These are phyloP conservation scores for Pyrenophora tritici-repentis DNA, from an alignment of 2,329 filamentous ascomycete species.

Conservation along the genomic window DNA sequence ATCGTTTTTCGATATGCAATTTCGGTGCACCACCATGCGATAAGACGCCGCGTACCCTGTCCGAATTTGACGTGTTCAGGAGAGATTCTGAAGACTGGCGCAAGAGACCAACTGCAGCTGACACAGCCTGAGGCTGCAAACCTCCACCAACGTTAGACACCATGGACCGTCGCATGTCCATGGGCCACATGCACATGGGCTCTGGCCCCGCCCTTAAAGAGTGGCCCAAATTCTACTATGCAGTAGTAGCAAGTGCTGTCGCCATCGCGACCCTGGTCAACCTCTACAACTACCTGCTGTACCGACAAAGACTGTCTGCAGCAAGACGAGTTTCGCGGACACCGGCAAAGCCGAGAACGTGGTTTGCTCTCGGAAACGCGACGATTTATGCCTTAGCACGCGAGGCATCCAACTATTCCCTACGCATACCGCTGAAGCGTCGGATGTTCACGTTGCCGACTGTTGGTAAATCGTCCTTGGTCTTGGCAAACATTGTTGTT, in stretches of 20 bases:
- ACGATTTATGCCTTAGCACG: constrained; percentile 60
- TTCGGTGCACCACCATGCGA: constrained; percentile 6
- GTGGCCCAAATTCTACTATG: constrained; percentile 60
- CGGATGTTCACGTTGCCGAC: constrained; percentile 48
- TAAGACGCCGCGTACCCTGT: neutral
- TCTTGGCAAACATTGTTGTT: constrained; percentile 55
- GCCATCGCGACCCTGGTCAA: constrained; percentile 53
- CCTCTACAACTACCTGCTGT: constrained; percentile 55
- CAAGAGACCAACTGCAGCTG: constrained; percentile 4
- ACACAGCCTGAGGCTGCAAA: constrained; percentile 14
- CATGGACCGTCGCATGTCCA: constrained; percentile 27
- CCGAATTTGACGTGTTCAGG: neutral
- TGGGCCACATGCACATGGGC: constrained; percentile 37
- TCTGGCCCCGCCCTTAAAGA: constrained; percentile 52
- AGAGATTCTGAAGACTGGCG: neutral
- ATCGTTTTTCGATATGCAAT: no score
- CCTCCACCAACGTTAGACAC: constrained; percentile 11
- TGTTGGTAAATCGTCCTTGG: constrained; percentile 46
- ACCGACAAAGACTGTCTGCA: constrained; percentile 57
- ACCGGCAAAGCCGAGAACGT: constrained; percentile 60
- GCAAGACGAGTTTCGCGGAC: constrained; percentile 45
- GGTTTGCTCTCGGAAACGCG: constrained; percentile 55
- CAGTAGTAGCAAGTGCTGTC: constrained; percentile 54
- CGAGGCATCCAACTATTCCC: constrained; percentile 57
- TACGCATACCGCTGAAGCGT: constrained; percentile 43